Percentiles rank a stretch among this genome's conserved stretches.
These are phyloP conservation scores for Fraxinus pennsylvanica DNA, from an alignment of 257 asterid genomes.

Conservation along the genomic window DNA sequence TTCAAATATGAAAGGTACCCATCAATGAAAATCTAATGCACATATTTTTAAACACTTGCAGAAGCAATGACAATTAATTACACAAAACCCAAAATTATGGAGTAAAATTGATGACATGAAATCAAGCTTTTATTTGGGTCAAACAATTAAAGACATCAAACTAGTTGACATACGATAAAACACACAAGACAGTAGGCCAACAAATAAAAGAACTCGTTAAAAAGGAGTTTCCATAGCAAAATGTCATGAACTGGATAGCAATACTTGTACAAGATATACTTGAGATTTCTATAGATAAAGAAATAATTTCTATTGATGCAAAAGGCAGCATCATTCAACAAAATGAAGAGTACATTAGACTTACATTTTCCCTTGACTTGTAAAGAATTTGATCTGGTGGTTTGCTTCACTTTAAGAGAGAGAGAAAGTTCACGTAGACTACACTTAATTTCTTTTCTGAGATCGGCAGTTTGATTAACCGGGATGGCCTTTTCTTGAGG, in stretches of 20 bases:
- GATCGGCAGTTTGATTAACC: constrained; percentile 37
- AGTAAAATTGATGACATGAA: not conserved
- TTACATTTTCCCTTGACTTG: constrained; percentile 59
- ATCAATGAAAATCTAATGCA: not conserved
- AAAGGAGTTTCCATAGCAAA: not conserved
- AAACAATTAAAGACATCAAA: not conserved
- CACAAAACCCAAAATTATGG: not conserved
- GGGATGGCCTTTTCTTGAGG: constrained; percentile 76
- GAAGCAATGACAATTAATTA: not conserved
- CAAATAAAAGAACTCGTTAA: not conserved
- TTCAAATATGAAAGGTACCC: not conserved
- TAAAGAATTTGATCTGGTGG: constrained; percentile 12
- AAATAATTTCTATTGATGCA: constrained; percentile 4
- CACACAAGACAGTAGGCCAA: not conserved
- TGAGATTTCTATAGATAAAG: constrained; percentile 1
- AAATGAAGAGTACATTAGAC: constrained; percentile 27
- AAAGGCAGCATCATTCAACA: constrained; percentile 7
- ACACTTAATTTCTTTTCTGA: constrained; percentile 56
- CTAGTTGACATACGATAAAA: not conserved
- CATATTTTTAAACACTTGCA: not conserved
- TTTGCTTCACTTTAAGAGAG: constrained; percentile 39
- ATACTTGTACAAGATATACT: not conserved
- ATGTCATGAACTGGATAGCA: not conserved
- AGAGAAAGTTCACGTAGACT: constrained; percentile 45
- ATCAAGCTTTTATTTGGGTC: not conserved